Evolutionary conservation across 2,329 filamentous ascomycete genomes (phyloP).

Genomic region (Zalaria sp.): DNA sequence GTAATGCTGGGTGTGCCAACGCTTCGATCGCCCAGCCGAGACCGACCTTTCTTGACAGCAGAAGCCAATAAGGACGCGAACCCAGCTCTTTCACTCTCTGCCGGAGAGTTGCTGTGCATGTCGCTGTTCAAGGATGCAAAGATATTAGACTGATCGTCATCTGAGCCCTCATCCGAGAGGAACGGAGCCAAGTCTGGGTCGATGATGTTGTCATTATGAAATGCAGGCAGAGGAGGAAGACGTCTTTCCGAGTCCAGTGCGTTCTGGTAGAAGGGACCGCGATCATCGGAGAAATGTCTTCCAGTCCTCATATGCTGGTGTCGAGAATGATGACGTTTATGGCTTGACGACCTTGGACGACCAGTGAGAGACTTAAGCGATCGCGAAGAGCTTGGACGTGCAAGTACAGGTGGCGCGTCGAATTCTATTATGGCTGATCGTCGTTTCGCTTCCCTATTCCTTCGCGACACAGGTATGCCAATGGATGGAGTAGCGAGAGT

Average conservation of each 20-base stretch:
- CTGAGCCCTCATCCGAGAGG: slow-evolving; percentile 82
- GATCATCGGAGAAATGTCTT: slow-evolving; percentile 59
- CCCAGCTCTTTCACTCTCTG: slow-evolving; percentile 59
- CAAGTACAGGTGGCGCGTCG: slow-evolving; percentile 60
- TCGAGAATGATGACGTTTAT: slow-evolving; percentile 77
- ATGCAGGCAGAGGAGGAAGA: slow-evolving; percentile 61
- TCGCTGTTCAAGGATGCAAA: slow-evolving; percentile 58
- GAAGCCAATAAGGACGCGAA: slow-evolving; percentile 56
- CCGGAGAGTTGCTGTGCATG: slow-evolving; percentile 28
- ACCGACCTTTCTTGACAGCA: slow-evolving; percentile 61
- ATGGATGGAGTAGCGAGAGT: slow-evolving; percentile 43
- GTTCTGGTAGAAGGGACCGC: slow-evolving; percentile 75
- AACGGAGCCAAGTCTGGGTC: slow-evolving; percentile 91
- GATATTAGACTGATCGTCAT: slow-evolving; percentile 80
- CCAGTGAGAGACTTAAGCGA: slow-evolving; percentile 63
- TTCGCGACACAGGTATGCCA: slow-evolving; percentile 50
- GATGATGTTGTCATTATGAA: slow-evolving; percentile 97
- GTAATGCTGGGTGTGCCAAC: slow-evolving; percentile 55
- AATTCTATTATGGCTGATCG: slow-evolving; percentile 84
- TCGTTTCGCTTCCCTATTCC: slow-evolving; percentile 63
- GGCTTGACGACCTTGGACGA: slow-evolving; percentile 62
- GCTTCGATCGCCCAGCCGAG: slow-evolving; percentile 57
- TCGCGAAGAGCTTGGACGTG: slow-evolving; percentile 83
- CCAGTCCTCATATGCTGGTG: slow-evolving; percentile 69
- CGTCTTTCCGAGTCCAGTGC: slow-evolving; percentile 40